These are phyloP conservation scores for Sporothrix globosa DNA, from an alignment of 2,329 filamentous ascomycete genomes.

Conservation along the genomic window DNA sequence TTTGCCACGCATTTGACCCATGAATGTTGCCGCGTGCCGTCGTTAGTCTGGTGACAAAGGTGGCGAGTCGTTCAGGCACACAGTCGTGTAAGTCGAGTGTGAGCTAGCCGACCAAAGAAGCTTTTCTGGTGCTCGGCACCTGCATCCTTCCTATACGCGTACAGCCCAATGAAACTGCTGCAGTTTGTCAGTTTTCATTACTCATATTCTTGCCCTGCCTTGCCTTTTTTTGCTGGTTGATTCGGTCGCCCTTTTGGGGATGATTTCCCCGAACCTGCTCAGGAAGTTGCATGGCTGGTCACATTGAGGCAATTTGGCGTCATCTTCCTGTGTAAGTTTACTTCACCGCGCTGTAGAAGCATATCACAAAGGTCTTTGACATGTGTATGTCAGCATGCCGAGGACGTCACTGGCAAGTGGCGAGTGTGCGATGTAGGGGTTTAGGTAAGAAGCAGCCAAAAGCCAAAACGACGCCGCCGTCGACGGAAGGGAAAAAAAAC, in stretches of 20 bases:
- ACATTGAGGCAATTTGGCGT: not conserved
- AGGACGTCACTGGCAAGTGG: not conserved
- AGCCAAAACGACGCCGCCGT: not conserved
- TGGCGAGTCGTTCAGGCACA: not conserved
- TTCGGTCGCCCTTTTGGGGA: slow-evolving; percentile 21
- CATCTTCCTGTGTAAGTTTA: not conserved
- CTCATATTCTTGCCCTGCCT: not conserved
- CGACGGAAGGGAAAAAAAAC: not conserved
- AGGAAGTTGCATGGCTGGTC: not conserved
- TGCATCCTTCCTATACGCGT: slow-evolving; percentile 7
- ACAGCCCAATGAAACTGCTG: slow-evolving; percentile 23
- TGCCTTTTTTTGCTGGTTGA: not conserved
- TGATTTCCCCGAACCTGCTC: not conserved
- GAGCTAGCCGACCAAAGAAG: slow-evolving; percentile 11
- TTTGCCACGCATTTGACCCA: not conserved
- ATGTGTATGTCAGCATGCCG: slow-evolving; percentile 14
- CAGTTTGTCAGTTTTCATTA: slow-evolving; percentile 15
- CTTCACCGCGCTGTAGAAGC: not conserved
- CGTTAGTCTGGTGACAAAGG: slow-evolving; percentile 2
- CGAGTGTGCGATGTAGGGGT: not conserved
- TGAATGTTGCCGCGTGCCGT: slow-evolving; percentile 7
- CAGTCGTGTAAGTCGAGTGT: not conserved
- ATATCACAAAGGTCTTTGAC: not conserved
- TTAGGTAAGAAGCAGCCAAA: slow-evolving; percentile 6
- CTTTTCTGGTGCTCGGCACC: slow-evolving; percentile 8